Conservation (phyloP, 1,284 basidiomycete species). For the Leccinum subspadiceum region DNA sequence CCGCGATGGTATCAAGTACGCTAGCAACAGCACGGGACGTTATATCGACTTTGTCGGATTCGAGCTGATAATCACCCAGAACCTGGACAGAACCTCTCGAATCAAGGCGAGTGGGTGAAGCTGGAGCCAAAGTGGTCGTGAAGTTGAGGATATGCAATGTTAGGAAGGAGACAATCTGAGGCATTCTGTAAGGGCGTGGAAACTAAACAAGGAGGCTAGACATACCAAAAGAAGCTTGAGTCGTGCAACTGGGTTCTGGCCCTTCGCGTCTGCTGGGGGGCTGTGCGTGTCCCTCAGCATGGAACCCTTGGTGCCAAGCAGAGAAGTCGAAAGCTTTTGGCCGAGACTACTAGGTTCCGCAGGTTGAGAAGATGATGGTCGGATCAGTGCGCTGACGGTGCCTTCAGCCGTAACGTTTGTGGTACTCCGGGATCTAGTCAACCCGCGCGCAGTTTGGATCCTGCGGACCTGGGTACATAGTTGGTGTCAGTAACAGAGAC, state of each 20-base stretch:
- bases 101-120: conserved; percentile 23
- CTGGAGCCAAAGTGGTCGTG: conserved; percentile 86
- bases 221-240: conserved; percentile 87
- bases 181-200: conserved; percentile 10
- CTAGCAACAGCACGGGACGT: conserved; percentile 55
- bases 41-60: conserved; percentile 59
- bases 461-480: conserved; percentile 41
- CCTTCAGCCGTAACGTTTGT: conserved; percentile 31
- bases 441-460: conserved; percentile 45
- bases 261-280: conserved; percentile 30
- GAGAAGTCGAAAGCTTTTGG: conserved; percentile 46
- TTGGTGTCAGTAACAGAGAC: conserved; percentile 1
- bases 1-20: conserved; percentile 60
- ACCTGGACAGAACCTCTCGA: conserved; percentile 23
- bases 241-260: conserved; percentile 74
- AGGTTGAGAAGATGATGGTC: conserved; percentile 16
- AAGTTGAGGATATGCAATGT: conserved; percentile 91
- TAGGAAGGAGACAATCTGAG: conserved; percentile 80
- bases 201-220: conserved; percentile 7
- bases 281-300: conserved; percentile 40
- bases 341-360: conserved; percentile 32
- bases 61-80: conserved; percentile 30
- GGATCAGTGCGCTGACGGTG: conserved; percentile 31
- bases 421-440: conserved; percentile 38
- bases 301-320: conserved; percentile 70